Conservation (phyloP, 2,329 filamentous ascomycete species). For the Verticillium nonalfalfae region DNA sequence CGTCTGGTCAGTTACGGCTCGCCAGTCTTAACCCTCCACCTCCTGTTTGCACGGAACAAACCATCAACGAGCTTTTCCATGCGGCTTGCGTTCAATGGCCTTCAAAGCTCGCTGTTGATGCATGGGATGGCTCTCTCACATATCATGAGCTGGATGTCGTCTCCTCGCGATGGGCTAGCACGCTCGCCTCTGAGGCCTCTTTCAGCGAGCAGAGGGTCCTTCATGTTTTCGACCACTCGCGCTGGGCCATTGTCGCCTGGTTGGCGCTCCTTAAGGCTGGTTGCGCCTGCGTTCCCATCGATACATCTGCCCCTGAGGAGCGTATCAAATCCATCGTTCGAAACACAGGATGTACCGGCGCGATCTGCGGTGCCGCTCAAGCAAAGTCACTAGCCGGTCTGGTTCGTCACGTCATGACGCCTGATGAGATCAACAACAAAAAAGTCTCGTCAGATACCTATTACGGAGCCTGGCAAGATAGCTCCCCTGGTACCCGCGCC, state of each 20-base stretch:
- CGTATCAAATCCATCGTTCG: background rate
- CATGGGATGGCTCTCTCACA: slow-evolving; percentile 16
- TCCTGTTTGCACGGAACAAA: background rate
- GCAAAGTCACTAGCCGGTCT: background rate
- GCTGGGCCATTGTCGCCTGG: slow-evolving; percentile 15
- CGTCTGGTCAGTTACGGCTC: background rate
- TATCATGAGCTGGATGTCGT: slow-evolving; percentile 15
- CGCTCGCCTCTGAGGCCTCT: background rate
- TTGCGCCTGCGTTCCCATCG: slow-evolving; percentile 18
- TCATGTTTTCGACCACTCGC: slow-evolving; percentile 15
- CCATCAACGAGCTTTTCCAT: background rate
- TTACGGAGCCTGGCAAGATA: background rate
- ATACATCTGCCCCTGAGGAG: slow-evolving; percentile 14
- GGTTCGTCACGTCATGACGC: background rate
- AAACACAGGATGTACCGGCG: background rate
- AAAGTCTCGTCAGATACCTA: background rate
- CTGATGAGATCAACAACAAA: background rate
- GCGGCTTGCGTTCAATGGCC: background rate
- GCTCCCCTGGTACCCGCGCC: background rate
- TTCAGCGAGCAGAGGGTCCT: background rate
- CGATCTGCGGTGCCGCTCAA: background rate
- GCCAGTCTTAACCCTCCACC: background rate
- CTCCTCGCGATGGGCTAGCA: slow-evolving; percentile 12
- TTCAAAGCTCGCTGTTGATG: slow-evolving; percentile 9
- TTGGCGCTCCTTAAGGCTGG: slow-evolving; percentile 21